These are phyloP conservation scores for Wolfiporia cocos DNA, from an alignment of 1,284 basidiomycete species.

Conservation along the genomic window DNA sequence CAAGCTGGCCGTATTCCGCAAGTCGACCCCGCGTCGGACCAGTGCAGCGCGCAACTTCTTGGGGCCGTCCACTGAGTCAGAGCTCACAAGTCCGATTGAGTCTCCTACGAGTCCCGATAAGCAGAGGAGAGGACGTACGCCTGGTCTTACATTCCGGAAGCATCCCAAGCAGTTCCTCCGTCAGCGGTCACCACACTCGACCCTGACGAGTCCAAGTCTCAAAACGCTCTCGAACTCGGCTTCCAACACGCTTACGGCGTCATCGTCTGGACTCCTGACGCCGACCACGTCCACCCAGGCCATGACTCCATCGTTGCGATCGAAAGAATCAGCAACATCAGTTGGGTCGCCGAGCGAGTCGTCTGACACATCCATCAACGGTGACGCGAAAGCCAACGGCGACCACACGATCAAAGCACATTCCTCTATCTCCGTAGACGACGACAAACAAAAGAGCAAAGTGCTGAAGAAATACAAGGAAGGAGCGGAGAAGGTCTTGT, in stretches of 20 bases:
- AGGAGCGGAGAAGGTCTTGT: slow-evolving; percentile 75
- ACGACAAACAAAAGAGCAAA: slow-evolving; percentile 56
- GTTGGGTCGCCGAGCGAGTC: slow-evolving; percentile 61
- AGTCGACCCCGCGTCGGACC: slow-evolving; percentile 54
- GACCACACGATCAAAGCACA: slow-evolving; percentile 18
- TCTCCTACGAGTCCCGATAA: slow-evolving; percentile 49
- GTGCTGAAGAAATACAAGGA: slow-evolving; percentile 80
- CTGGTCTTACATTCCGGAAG: slow-evolving; percentile 66
- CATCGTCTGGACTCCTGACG: slow-evolving; percentile 32
- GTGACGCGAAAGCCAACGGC: slow-evolving; percentile 27
- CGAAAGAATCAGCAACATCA: slow-evolving; percentile 70
- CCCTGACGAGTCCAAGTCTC: slow-evolving; percentile 32
- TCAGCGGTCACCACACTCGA: slow-evolving; percentile 56
- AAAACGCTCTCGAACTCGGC: slow-evolving; percentile 40
- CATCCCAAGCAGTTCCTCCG: slow-evolving; percentile 63
- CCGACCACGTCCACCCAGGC: slow-evolving; percentile 49
- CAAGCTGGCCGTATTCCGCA: slow-evolving; percentile 75
- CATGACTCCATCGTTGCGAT: slow-evolving; percentile 64
- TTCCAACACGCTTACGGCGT: slow-evolving; percentile 36
- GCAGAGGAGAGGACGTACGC: slow-evolving; percentile 57
- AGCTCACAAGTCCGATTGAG: slow-evolving; percentile 26
- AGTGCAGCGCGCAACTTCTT: slow-evolving; percentile 39
- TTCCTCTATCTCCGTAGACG: slow-evolving; percentile 24
- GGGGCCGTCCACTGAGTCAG: slow-evolving; percentile 50
- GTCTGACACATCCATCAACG: slow-evolving; percentile 63